A percentile compares a stretch with the other conserved stretches of the same genome.
These are phyloP conservation scores for Truncatella angustata DNA, from an alignment of 2,329 filamentous ascomycete species.

Conservation along the genomic window DNA sequence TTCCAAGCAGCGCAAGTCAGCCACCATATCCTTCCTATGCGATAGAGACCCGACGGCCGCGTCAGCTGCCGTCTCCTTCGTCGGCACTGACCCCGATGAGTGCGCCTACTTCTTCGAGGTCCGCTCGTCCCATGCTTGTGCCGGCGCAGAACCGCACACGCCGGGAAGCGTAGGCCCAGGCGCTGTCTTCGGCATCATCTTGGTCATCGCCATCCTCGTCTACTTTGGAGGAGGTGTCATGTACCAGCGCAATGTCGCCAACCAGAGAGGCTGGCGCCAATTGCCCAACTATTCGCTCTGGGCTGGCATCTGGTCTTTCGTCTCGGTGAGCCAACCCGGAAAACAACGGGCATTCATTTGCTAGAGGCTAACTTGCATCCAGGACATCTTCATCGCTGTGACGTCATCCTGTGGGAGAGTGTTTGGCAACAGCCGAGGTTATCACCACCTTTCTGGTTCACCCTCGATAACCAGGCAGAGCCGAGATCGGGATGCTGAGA, in stretches of 20 bases:
- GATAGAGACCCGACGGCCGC: constrained; percentile 73
- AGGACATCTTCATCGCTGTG: constrained; percentile 67
- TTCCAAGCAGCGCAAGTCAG: constrained; percentile 63
- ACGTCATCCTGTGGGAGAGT: constrained; percentile 68
- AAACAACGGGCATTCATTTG: constrained; percentile 6
- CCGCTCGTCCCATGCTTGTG: constrained; percentile 79
- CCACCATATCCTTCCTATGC: constrained; percentile 90
- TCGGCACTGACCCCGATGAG: constrained; percentile 79
- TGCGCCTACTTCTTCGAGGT: constrained; percentile 97
- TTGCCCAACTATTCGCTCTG: constrained; percentile 92
- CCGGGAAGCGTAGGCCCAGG: constrained; percentile 69
- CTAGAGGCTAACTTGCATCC: background rate
- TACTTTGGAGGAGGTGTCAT: constrained; percentile 92
- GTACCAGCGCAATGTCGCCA: constrained; percentile 91
- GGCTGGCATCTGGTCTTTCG: constrained; percentile 81
- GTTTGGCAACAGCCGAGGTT: constrained; percentile 64
- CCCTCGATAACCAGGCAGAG: constrained; percentile 39
- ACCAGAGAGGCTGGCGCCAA: constrained; percentile 93
- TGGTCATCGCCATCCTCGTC: constrained; percentile 71
- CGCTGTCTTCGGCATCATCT: constrained; percentile 85
- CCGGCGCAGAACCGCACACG: constrained; percentile 65
- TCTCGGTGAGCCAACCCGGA: constrained; percentile 63
- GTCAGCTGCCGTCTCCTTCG: constrained; percentile 74
- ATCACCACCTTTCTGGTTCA: constrained; percentile 60
- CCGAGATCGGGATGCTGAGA: constrained; percentile 74